Evolutionary conservation across 1,284 basidiomycete species (phyloP).

Genomic region (Ceratobasidium sp.): DNA sequence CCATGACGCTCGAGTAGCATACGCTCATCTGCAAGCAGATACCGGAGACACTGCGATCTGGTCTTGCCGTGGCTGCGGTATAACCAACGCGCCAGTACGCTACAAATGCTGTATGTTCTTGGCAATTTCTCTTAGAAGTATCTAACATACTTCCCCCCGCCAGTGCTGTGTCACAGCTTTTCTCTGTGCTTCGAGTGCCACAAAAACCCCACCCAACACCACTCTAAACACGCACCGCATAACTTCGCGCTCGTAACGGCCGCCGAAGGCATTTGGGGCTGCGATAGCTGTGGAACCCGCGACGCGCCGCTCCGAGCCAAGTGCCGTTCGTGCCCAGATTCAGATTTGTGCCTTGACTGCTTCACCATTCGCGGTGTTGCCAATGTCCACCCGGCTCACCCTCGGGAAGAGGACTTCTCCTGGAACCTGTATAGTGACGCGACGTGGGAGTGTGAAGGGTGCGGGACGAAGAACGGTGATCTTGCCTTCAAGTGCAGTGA

Average conservation of each 20-base stretch:
- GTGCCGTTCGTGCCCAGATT: constrained; percentile 36
- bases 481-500: constrained; percentile 40
- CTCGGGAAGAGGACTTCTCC: constrained; percentile 26
- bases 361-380: constrained; percentile 33
- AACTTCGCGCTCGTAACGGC: constrained; percentile 40
- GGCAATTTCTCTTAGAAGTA: not conserved
- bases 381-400: constrained; percentile 32
- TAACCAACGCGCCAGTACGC: constrained; percentile 41
- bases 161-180: constrained; percentile 29
- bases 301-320: constrained; percentile 32
- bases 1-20: constrained; percentile 28
- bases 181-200: constrained; percentile 39
- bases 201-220: constrained; percentile 41
- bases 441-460: constrained; percentile 41
- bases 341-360: constrained; percentile 38
- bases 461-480: constrained; percentile 33
- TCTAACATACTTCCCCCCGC: not conserved
- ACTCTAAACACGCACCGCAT: constrained; percentile 38
- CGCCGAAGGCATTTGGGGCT: constrained; percentile 32
- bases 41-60: constrained; percentile 36
- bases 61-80: constrained; percentile 35
- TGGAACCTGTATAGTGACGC: constrained; percentile 36
- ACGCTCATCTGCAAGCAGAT: constrained; percentile 29
- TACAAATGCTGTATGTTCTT: constrained; percentile 33
- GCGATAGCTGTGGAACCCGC: constrained; percentile 36